Evolutionary conservation across 176 grass and related monocot species (phyloP).

Genomic region (Ensete ventricosum): DNA sequence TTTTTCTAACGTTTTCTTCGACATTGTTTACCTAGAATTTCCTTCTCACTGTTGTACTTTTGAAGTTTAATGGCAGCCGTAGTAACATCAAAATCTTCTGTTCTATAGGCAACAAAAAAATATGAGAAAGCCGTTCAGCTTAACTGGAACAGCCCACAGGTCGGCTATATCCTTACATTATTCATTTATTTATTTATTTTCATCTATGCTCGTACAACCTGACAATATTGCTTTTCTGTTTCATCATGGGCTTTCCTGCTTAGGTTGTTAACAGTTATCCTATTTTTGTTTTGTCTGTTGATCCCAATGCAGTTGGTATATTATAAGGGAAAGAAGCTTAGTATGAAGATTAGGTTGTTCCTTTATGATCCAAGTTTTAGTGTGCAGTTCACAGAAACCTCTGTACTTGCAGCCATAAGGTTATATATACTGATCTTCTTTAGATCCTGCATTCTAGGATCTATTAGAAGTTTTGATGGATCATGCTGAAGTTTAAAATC

Average conservation of each 20-base stretch:
- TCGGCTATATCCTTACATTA: constrained; percentile 14
- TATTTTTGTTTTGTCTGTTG: neutral
- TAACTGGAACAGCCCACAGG: constrained; percentile 99
- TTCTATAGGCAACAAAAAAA: constrained; percentile 73
- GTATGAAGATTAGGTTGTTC: no score
- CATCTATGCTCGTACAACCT: neutral
- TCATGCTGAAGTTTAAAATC: no score
- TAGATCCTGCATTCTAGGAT: no score
- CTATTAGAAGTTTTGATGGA: no score
- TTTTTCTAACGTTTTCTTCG: neutral
- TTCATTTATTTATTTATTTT: constrained; percentile 14
- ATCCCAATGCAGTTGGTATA: neutral
- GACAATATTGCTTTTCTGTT: neutral
- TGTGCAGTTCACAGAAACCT: no score
- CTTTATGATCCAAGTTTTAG: no score
- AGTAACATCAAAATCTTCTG: neutral
- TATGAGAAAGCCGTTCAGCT: constrained; percentile 95
- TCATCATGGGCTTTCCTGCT: neutral
- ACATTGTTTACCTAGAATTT: neutral
- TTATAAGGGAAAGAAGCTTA: no score
- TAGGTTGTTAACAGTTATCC: neutral
- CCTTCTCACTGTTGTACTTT: neutral
- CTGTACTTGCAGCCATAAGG: no score
- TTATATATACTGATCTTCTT: no score
- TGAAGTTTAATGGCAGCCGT: neutral